phyloP scores from a whole-genome alignment of 352 stramenopile species.

The Globisporangium splendens region DNA sequence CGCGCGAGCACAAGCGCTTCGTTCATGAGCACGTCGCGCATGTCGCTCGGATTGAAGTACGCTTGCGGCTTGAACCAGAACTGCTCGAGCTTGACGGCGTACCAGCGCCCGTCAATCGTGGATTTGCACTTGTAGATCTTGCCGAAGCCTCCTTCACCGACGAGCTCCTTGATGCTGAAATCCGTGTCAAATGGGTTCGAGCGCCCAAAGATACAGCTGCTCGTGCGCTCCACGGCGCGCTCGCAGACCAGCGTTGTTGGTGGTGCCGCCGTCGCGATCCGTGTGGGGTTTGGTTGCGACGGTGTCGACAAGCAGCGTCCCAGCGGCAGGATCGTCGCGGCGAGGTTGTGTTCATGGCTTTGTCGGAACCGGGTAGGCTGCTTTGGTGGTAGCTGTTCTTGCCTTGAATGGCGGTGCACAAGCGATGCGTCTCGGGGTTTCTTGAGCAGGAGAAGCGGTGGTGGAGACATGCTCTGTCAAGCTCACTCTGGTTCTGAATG shows the following conservation, averaged over 20 bases:
- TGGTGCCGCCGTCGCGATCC: background rate
- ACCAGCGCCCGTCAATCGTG: constrained; percentile 61
- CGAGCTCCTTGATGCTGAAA: constrained; percentile 61
- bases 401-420: background rate
- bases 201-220: constrained; percentile 49
- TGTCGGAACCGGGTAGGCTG: background rate
- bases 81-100: constrained; percentile 78
- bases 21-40: constrained; percentile 91
- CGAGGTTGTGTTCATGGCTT: constrained; percentile 8
- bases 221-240: constrained; percentile 22
- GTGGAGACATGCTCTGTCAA: constrained; percentile 1
- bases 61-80: constrained; percentile 84
- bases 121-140: constrained; percentile 81
- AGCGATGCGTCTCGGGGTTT: background rate
- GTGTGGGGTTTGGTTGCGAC: constrained; percentile 21
- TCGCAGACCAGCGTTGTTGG: constrained; percentile 11
- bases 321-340: constrained; percentile 34
- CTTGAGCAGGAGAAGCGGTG: constrained; percentile 2
- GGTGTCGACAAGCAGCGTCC: constrained; percentile 59
- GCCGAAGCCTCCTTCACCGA: constrained; percentile 71
- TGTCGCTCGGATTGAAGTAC: constrained; percentile 67
- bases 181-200: constrained; percentile 80
- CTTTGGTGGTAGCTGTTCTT: background rate
- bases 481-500: too few relatives aligned
- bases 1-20: constrained; percentile 90